phyloP scores from a whole-genome alignment of 306 rosid genomes.

The Rubus idaeus region DNA sequence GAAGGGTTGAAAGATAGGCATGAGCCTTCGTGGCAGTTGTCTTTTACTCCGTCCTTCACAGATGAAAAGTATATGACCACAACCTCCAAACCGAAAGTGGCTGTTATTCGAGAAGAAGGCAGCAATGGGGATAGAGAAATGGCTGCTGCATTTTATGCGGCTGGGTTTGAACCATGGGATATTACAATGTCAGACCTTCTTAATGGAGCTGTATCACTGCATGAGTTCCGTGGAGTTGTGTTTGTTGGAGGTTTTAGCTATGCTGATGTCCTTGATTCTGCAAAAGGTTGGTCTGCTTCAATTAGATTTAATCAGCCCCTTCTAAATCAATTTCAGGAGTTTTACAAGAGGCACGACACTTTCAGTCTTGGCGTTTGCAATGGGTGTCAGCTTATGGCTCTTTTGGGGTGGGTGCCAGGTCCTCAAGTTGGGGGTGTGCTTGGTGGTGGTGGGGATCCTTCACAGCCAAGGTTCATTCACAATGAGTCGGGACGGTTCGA shows the following conservation, averaged over 20 bases:
- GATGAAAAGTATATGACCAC: slow-evolving; percentile 52
- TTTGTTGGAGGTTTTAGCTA: slow-evolving; percentile 96
- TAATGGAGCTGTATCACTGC: slow-evolving; percentile 56
- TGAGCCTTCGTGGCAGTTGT: slow-evolving; percentile 69
- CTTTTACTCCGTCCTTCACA: slow-evolving; percentile 71
- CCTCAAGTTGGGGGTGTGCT: slow-evolving; percentile 83
- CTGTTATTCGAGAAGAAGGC: slow-evolving; percentile 92
- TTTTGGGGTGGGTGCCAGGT: slow-evolving; percentile 91
- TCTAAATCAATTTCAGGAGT: slow-evolving; percentile 79
- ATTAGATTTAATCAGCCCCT: slow-evolving; percentile 72
- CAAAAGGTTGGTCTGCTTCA: slow-evolving; percentile 90
- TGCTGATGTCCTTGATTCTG: slow-evolving; percentile 92
- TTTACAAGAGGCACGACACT: slow-evolving; percentile 74
- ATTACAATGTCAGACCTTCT: slow-evolving; percentile 85
- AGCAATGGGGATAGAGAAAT: slow-evolving; percentile 94
- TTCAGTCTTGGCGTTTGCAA: slow-evolving; percentile 94
- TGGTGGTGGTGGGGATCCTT: slow-evolving; percentile 81
- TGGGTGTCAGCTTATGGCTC: slow-evolving; percentile 96
- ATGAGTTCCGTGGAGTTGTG: slow-evolving; percentile 61
- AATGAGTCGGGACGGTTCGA: slow-evolving; percentile 88
- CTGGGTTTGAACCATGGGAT: slow-evolving; percentile 93
- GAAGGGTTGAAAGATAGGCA: slow-evolving; percentile 72
- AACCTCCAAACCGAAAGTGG: slow-evolving; percentile 69
- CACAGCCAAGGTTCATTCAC: slow-evolving; percentile 87
- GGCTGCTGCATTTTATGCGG: slow-evolving; percentile 83